A percentile compares a stretch with the other conserved stretches of the same genome.
phyloP scores from a whole-genome alignment of 257 asterid species.

The Osmanthus fragrans region DNA sequence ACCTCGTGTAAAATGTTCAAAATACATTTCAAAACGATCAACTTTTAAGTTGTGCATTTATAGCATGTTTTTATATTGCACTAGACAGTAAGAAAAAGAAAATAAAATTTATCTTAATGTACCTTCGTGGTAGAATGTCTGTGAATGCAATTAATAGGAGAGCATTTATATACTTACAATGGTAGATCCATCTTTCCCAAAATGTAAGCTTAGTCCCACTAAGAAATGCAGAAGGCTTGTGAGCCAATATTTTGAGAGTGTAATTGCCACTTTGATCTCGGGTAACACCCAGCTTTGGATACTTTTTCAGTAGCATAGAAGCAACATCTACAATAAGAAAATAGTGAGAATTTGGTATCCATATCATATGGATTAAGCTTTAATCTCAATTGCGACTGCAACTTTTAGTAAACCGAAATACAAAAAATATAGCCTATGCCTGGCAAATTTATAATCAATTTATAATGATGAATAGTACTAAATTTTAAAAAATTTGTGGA shows the following conservation, averaged over 20 bases:
- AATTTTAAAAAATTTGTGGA: too few species aligned
- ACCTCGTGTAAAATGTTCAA: slow-evolving; percentile 19
- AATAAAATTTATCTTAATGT: too few species aligned
- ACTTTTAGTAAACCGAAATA: not conserved
- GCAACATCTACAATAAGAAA: slow-evolving; percentile 35
- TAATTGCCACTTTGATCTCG: slow-evolving; percentile 34
- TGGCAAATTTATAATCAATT: too few species aligned
- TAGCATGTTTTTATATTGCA: not conserved
- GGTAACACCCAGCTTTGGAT: slow-evolving; percentile 36
- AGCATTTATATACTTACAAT: slow-evolving; percentile 28
- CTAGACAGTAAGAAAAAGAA: not conserved
- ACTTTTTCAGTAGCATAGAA: slow-evolving; percentile 27
- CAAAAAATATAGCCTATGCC: too few species aligned
- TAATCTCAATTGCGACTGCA: not conserved
- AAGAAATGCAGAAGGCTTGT: slow-evolving; percentile 47
- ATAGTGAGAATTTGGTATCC: not conserved
- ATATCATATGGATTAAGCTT: not conserved
- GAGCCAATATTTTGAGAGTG: slow-evolving; percentile 40
- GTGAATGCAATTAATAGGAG: not conserved
- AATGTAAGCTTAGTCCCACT: slow-evolving; percentile 30
- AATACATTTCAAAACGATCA: not conserved
- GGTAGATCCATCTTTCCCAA: slow-evolving; percentile 40
- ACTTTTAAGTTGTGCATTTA: not conserved
- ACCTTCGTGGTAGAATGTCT: not conserved
- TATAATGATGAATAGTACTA: too few species aligned